Conservation (phyloP, 805 yeast species). For the Kodamaea kaohsiungensis region DNA sequence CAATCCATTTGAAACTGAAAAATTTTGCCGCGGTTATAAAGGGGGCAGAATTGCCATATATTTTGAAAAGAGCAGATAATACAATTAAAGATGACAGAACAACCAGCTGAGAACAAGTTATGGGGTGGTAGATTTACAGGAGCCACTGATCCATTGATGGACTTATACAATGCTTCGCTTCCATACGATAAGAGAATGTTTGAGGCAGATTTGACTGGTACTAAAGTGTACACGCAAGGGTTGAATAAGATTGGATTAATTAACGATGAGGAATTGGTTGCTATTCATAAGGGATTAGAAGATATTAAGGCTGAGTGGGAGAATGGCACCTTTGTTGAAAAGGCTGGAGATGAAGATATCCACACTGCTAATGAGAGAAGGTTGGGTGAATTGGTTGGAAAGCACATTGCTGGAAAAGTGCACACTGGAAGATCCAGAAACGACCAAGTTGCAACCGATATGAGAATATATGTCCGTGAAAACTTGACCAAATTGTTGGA, state of each 20-base stretch:
- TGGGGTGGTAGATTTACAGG: slow-evolving; percentile 99
- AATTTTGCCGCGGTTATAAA: slow-evolving; percentile 1
- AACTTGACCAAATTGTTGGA: slow-evolving; percentile 61
- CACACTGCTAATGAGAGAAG: slow-evolving; percentile 99
- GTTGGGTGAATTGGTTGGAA: slow-evolving; percentile 93
- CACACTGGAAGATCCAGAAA: slow-evolving; percentile 99
- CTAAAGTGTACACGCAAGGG: slow-evolving; percentile 89
- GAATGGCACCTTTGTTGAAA: slow-evolving; percentile 62
- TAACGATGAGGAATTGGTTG: slow-evolving; percentile 67
- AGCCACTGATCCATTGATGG: slow-evolving; percentile 96
- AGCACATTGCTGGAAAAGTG: slow-evolving; percentile 92
- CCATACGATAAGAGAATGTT: slow-evolving; percentile 97
- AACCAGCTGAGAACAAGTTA: slow-evolving; percentile 68
- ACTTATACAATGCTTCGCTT: slow-evolving; percentile 91
- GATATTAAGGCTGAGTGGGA: slow-evolving; percentile 81
- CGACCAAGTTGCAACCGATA: slow-evolving; percentile 99
- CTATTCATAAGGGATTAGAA: slow-evolving; percentile 82
- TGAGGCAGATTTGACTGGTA: slow-evolving; percentile 90
- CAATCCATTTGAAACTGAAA: slow-evolving; percentile 2
- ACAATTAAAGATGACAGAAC: slow-evolving; percentile 24
- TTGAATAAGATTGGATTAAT: slow-evolving; percentile 75
- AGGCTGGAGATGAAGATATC: slow-evolving; percentile 94
- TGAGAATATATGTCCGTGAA: slow-evolving; percentile 91
- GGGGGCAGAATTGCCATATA: neutral
- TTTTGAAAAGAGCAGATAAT: neutral